A percentile compares a stretch with the other conserved stretches of the same genome.
These are phyloP conservation scores for Hymenoscyphus fructigenus DNA, from an alignment of 2,329 filamentous ascomycete species.

Conservation along the genomic window DNA sequence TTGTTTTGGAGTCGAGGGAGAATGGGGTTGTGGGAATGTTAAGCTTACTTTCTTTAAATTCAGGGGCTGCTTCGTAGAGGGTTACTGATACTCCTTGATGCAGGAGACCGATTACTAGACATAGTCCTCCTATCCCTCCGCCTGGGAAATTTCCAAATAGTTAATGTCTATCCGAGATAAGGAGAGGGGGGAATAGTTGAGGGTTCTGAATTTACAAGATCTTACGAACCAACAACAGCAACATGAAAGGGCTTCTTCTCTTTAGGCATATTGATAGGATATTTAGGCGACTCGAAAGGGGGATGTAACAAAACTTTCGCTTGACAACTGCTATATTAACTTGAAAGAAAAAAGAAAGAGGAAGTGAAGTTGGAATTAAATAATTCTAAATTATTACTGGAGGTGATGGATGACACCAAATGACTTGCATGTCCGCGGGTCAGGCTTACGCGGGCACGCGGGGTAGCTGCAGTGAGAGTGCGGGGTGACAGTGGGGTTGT, in stretches of 20 bases:
- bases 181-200: too few species aligned
- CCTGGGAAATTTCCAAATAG: constrained; percentile 18
- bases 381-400: too few species aligned
- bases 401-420: too few species aligned
- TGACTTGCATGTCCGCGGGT: too few species aligned
- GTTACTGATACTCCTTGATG: constrained; percentile 32
- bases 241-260: constrained; percentile 32
- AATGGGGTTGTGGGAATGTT: not conserved
- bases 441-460: too few species aligned
- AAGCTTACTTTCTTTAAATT: constrained; percentile 31
- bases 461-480: too few species aligned
- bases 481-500: too few species aligned
- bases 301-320: not conserved
- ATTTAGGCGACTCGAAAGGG: not conserved
- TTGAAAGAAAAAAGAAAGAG: too few species aligned
- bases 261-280: not conserved
- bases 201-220: not conserved
- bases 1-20: not conserved
- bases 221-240: constrained; percentile 31
- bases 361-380: too few species aligned
- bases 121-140: constrained; percentile 35
- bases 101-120: constrained; percentile 33
- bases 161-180: not conserved
- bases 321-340: too few species aligned
- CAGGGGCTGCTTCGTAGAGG: constrained; percentile 34